Percentiles rank a stretch among this genome's conserved stretches.
Evolutionary conservation across 2,329 filamentous ascomycete species (phyloP).

Genomic region (Cytospora leucostoma): DNA sequence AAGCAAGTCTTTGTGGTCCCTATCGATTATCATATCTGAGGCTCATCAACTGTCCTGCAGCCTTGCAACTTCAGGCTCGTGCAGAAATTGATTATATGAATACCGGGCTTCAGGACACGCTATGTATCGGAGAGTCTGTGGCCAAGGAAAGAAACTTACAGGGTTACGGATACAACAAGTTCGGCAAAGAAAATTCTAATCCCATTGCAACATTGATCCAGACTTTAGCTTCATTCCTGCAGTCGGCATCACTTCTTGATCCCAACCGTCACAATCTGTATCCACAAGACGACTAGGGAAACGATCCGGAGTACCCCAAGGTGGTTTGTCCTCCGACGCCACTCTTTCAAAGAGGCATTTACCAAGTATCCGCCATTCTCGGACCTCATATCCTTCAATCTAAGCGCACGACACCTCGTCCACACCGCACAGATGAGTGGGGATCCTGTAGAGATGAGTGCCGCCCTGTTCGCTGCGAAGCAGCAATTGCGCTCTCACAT

Average conservation of each 20-base stretch:
- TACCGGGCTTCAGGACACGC: background rate
- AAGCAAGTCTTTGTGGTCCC: no score
- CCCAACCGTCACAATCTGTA: background rate
- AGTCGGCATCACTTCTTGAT: background rate
- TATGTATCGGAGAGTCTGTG: background rate
- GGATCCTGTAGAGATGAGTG: constrained; percentile 43
- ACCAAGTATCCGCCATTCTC: background rate
- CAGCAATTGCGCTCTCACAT: constrained; percentile 72
- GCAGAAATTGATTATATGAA: background rate
- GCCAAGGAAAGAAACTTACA: background rate
- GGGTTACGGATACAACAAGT: background rate
- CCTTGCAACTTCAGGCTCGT: background rate
- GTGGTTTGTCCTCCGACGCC: background rate
- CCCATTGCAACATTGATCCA: background rate
- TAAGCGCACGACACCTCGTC: background rate
- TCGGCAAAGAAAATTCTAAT: background rate
- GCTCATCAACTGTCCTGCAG: background rate
- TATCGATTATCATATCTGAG: no score
- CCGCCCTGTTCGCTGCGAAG: constrained; percentile 67
- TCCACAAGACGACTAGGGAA: background rate
- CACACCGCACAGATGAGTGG: constrained; percentile 22
- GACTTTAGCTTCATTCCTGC: background rate
- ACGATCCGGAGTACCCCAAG: background rate
- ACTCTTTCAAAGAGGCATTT: background rate
- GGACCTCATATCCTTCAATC: background rate